Percentiles rank a stretch among this genome's conserved stretches.
Conservation (phyloP, 2,329 filamentous ascomycete species). For the Stenocarpella maydis region DNA sequence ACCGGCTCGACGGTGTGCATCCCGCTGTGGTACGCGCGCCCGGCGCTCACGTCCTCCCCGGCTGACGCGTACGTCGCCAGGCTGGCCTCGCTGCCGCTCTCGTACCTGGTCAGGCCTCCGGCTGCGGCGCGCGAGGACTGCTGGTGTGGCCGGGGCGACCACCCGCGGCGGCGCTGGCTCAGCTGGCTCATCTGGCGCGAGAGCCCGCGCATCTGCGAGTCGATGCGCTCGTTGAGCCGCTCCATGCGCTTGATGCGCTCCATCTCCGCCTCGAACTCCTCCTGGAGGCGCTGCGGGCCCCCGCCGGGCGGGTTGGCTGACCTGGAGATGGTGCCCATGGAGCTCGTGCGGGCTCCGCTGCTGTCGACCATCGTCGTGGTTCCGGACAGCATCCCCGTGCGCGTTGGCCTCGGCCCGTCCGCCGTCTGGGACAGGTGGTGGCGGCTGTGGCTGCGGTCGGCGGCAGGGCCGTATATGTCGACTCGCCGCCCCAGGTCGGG, state of each 20-base stretch:
- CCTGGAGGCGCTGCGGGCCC: constrained; percentile 15
- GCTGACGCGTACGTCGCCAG: not conserved
- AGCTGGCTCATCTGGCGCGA: not conserved
- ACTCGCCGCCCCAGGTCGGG: not conserved
- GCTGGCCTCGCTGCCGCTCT: not conserved
- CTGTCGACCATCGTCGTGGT: constrained; percentile 17
- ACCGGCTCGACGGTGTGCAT: constrained; percentile 54
- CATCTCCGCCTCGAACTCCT: constrained; percentile 11
- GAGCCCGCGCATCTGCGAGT: constrained; percentile 3
- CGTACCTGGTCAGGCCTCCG: not conserved
- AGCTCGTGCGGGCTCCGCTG: constrained; percentile 12
- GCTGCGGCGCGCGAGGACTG: not conserved
- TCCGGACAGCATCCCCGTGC: not conserved
- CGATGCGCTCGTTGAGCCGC: constrained; percentile 12
- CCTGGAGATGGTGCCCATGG: constrained; percentile 4
- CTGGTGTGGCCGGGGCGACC: not conserved
- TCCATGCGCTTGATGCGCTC: constrained; percentile 26
- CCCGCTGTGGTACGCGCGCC: constrained; percentile 39
- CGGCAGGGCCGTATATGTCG: not conserved
- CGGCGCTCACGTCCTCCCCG: constrained; percentile 7
- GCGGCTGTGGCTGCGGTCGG: constrained; percentile 19
- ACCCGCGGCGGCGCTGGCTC: not conserved
- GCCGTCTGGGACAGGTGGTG: not conserved
- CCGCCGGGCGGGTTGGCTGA: not conserved
- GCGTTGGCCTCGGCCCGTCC: not conserved